Base-by-base conservation (phyloP, 2,329 filamentous ascomycete species). In the Trichoderma cornu-damae region DNA sequence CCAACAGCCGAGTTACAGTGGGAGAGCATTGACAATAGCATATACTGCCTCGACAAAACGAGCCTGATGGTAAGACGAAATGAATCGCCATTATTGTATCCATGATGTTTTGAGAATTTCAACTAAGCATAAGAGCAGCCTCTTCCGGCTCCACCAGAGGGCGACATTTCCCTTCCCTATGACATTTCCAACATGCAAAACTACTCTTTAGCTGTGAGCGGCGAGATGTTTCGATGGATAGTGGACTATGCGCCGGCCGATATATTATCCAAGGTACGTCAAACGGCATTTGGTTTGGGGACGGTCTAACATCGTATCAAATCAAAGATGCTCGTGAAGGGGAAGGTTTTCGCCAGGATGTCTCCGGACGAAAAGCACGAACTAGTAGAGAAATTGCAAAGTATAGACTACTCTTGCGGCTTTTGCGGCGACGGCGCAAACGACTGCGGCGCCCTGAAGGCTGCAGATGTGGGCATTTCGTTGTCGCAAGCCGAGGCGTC, bases 321-420 rank as follows among this genome's bases (percentile, higher is more conserved):
- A n/a, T n/a, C n/a, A n/a, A n/a, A 59, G 57, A 28, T 97, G 86
- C 88, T 99, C 55, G 87, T 96, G 34, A 83, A 83, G 54, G 92
- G 93, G 24, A 93, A 94, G 71, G 90, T 99, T 1, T 99, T 96
- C 72, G 95, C 94, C 3, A 88, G 94, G 64, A 99, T 99, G 94
- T 97, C 93, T 1, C 95, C 94, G 0, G 95, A 99, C 69, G 94
- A 99, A 72, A 99, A 99, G 71, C 92, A 96, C 68, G 95, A 99
- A 71, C 78, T 99, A 2, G 91, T 99, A 2, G 94, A 97, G 71
- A 99, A 96, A 70, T 80, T 99, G 3, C 95, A 99, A 70, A 93
- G 89, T 65, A 90, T 99, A 62, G 93, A 92, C 69, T 99, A 96
- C 71, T 96, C 89, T 65, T 90, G 86, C 63, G 94, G 94, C 26